phyloP scores from a whole-genome alignment of 352 stramenopile genomes.

The Globisporangium ultimum region DNA sequence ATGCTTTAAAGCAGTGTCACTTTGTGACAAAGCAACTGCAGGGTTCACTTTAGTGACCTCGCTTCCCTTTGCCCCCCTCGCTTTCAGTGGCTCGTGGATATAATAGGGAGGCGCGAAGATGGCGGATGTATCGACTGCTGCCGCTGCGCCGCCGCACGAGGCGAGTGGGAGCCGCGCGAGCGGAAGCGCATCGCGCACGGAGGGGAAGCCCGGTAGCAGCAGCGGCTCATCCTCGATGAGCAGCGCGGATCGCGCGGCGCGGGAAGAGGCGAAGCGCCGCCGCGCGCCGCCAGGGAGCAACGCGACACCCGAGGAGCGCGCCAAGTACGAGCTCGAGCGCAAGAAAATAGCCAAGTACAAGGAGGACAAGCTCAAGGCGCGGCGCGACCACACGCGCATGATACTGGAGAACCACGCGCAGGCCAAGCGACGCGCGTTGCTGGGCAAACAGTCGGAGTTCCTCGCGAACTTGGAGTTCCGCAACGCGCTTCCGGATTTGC shows the following conservation, averaged over 20 bases:
- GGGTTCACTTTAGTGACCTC: too few species aligned
- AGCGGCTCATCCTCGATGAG: slow-evolving; percentile 7
- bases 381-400: slow-evolving; percentile 83
- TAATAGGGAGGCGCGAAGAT: too few species aligned
- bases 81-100: too few species aligned
- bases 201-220: slow-evolving; percentile 18
- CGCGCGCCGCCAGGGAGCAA: slow-evolving; percentile 49
- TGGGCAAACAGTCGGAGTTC: slow-evolving; percentile 85
- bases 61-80: too few species aligned
- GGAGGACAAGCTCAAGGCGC: slow-evolving; percentile 85
- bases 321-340: slow-evolving; percentile 80
- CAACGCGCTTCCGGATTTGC: slow-evolving; percentile 75
- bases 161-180: neutral
- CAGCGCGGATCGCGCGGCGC: slow-evolving; percentile 16
- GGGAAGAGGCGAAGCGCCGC: slow-evolving; percentile 34
- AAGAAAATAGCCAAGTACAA: slow-evolving; percentile 89
- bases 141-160: too few species aligned
- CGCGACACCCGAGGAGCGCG: slow-evolving; percentile 61
- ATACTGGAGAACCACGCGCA: slow-evolving; percentile 85
- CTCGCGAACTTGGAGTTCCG: slow-evolving; percentile 79
- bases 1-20: too few species aligned
- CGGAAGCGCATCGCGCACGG: slow-evolving; percentile 4
- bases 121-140: too few species aligned
- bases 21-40: too few species aligned
- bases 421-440: slow-evolving; percentile 69